phyloP scores from a whole-genome alignment of 495 filamentous ascomycete species.

The Neurospora sp. region DNA sequence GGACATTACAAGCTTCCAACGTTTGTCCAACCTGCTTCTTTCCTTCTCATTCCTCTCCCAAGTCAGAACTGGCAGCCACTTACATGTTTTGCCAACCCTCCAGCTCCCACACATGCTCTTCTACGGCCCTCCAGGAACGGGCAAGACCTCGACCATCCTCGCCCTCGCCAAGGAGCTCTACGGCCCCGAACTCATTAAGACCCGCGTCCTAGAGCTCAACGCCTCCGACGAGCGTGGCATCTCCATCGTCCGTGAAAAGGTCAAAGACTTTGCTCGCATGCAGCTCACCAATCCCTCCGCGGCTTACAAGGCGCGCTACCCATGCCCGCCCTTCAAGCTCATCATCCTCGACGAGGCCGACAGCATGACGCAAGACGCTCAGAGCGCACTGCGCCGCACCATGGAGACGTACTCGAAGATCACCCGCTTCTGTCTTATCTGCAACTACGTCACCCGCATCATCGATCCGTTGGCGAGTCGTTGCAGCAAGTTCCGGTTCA shows the following conservation, averaged over 20 bases:
- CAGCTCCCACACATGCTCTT: conserved; percentile 98
- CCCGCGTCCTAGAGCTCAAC: conserved; percentile 94
- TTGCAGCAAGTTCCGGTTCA: conserved; percentile 97
- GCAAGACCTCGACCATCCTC: conserved; percentile 98
- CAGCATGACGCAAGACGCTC: conserved; percentile 97
- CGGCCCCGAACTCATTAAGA: conserved; percentile 86
- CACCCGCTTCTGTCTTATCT: conserved; percentile 93
- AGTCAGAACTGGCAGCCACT: not conserved
- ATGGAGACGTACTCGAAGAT: conserved; percentile 98
- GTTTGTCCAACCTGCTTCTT: conserved; percentile 32
- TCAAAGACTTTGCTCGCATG: conserved; percentile 95
- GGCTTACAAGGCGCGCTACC: conserved; percentile 61
- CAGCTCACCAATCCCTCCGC: conserved; percentile 76
- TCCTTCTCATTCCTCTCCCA: not conserved
- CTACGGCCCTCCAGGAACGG: conserved; percentile 94
- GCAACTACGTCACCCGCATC: conserved; percentile 96
- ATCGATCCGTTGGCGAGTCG: conserved; percentile 90
- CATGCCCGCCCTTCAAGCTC: conserved; percentile 97
- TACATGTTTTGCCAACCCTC: conserved; percentile 1
- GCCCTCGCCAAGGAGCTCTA: conserved; percentile 93
- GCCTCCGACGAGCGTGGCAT: conserved; percentile 98
- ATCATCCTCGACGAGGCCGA: conserved; percentile 97
- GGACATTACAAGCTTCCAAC: conserved; percentile 90
- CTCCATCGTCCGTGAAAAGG: conserved; percentile 92
- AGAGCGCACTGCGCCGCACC: conserved; percentile 80